Conservation (phyloP, 2,329 filamentous ascomycete species). For the Diaporthe australafricana region DNA sequence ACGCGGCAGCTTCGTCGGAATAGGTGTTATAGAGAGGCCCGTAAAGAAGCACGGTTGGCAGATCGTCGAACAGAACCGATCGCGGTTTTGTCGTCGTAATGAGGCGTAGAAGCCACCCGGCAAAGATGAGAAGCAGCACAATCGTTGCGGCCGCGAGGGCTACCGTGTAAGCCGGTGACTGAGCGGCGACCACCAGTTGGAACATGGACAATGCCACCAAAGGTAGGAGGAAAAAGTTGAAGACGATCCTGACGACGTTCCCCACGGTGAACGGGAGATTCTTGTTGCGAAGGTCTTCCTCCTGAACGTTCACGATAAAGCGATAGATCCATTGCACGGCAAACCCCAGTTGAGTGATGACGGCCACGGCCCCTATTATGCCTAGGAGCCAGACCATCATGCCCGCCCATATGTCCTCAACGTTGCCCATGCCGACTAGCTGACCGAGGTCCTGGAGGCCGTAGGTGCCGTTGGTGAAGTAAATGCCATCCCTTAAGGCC, state of each 20-base stretch:
- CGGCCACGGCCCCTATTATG: slow-evolving; percentile 75
- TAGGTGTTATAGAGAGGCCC: slow-evolving; percentile 98
- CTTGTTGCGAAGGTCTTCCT: slow-evolving; percentile 91
- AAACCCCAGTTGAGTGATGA: slow-evolving; percentile 83
- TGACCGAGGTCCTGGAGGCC: slow-evolving; percentile 85
- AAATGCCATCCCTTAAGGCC: slow-evolving; percentile 86
- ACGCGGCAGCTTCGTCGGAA: slow-evolving; percentile 90
- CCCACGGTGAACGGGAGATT: slow-evolving; percentile 89
- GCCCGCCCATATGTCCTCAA: slow-evolving; percentile 89
- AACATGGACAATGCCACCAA: slow-evolving; percentile 90
- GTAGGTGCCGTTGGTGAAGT: slow-evolving; percentile 80
- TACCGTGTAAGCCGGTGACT: slow-evolving; percentile 77
- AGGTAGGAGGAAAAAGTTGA: slow-evolving; percentile 92
- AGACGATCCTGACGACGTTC: slow-evolving; percentile 85
- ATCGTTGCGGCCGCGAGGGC: slow-evolving; percentile 82
- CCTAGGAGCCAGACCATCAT: slow-evolving; percentile 92
- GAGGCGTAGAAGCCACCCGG: slow-evolving; percentile 82
- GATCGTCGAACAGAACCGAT: slow-evolving; percentile 90
- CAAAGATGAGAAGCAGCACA: slow-evolving; percentile 77
- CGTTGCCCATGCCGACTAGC: slow-evolving; percentile 81
- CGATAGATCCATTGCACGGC: slow-evolving; percentile 81
- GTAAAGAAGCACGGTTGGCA: slow-evolving; percentile 89
- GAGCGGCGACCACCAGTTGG: slow-evolving; percentile 81
- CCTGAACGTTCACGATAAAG: slow-evolving; percentile 75
- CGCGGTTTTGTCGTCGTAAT: slow-evolving; percentile 85